Percentiles rank a stretch among this genome's conserved stretches.
These are phyloP conservation scores for Penicillium hesseltinei DNA, from an alignment of 2,329 filamentous ascomycete genomes.

Conservation along the genomic window DNA sequence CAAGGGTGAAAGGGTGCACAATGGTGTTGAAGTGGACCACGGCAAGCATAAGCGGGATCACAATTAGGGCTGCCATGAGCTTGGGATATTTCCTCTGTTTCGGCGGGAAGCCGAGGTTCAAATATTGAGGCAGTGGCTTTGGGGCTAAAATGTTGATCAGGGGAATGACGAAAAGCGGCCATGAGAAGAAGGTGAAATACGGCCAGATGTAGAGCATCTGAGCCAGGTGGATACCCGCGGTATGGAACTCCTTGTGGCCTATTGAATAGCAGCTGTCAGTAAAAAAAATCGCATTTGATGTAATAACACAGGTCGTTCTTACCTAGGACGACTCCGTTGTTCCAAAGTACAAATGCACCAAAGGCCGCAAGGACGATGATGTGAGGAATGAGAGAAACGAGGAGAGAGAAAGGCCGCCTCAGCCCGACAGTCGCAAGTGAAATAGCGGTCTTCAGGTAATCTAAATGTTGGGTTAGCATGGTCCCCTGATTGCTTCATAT, in stretches of 20 bases:
- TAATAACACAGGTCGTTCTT: slow-evolving; percentile 24
- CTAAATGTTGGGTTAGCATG: slow-evolving; percentile 34
- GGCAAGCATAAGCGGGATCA: slow-evolving; percentile 45
- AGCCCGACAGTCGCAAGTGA: slow-evolving; percentile 63
- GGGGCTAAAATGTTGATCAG: slow-evolving; percentile 44
- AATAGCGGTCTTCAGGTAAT: slow-evolving; percentile 52
- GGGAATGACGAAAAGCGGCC: slow-evolving; percentile 67
- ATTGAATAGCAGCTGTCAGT: neutral
- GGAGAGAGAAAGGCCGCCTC: slow-evolving; percentile 40
- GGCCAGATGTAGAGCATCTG: slow-evolving; percentile 97
- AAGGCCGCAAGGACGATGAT: slow-evolving; percentile 67
- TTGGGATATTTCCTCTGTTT: slow-evolving; percentile 41
- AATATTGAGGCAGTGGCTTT: slow-evolving; percentile 33
- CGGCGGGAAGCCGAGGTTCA: slow-evolving; percentile 35
- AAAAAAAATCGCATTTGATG: neutral
- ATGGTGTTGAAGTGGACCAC: slow-evolving; percentile 81
- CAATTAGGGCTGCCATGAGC: slow-evolving; percentile 34
- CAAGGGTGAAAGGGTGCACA: slow-evolving; percentile 90
- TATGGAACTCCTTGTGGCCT: slow-evolving; percentile 93
- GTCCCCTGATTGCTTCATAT: neutral
- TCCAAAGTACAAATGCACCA: slow-evolving; percentile 74
- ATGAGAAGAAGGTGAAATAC: slow-evolving; percentile 84
- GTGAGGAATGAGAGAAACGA: slow-evolving; percentile 50
- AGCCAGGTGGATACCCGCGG: slow-evolving; percentile 81
- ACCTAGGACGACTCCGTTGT: slow-evolving; percentile 89